These are phyloP conservation scores for Histomonas meleagridis DNA, from an alignment of 208 protist species.

Conservation along the genomic window DNA sequence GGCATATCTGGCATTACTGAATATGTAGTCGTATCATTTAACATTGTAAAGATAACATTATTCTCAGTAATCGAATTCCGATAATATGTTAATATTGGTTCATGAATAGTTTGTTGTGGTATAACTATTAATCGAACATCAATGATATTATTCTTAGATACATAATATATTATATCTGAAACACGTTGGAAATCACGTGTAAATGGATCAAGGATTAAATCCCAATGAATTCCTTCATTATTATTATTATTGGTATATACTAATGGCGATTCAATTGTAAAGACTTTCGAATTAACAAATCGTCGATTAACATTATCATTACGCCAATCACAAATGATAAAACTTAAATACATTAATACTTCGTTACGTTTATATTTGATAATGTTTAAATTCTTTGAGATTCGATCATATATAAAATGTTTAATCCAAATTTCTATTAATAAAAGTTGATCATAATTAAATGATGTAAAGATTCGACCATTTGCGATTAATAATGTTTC, in stretches of 20 bases:
- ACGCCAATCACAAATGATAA: background rate
- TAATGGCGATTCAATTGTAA: background rate
- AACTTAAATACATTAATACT: background rate
- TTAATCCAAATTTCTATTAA: background rate
- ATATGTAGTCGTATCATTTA: slow-evolving; percentile 24
- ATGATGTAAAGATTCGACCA: background rate
- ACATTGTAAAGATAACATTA: background rate
- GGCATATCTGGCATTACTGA: background rate
- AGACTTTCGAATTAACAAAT: background rate
- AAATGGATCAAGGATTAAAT: background rate
- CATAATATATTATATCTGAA: background rate
- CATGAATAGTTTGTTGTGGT: background rate
- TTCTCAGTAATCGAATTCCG: background rate
- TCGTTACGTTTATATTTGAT: background rate
- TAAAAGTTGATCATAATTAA: background rate
- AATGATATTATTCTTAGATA: background rate
- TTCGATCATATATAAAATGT: no score
- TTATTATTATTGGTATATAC: background rate
- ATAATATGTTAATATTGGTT: background rate
- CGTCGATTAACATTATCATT: background rate
- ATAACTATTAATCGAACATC: background rate
- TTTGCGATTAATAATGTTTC: background rate
- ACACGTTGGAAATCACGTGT: background rate
- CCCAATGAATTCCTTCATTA: background rate
- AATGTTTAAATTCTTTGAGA: no score